Evolutionary conservation across 1,139 yeast species (phyloP), one percentile per base, ranked within the genome.

Genomic region (Candida albicans): DNA sequence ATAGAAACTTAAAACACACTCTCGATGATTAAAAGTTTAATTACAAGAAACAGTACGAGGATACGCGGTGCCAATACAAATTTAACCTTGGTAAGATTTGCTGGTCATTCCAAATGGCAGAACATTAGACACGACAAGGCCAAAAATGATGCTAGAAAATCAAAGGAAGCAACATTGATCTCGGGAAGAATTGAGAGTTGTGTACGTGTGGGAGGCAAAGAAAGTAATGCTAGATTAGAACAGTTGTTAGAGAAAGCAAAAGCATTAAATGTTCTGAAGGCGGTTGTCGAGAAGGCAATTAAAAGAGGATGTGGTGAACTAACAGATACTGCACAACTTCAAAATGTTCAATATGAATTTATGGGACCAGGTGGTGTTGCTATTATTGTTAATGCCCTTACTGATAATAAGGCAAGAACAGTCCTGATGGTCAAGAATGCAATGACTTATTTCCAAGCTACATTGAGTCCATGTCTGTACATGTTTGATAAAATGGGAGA

Each of bases 21-120:
- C 8, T 3, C 29, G 7, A 40, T 40, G 39, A 40, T 40, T 32
- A 26, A 30, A 37, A 30, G 29, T 10, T 9, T 33, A 15, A 8
- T 29, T 12, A n/a, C 22, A 5, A 35, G 37, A 30, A 30, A 29
- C 27, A 12, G 34, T 11, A 7, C 29, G 13, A 37, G 33, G 15
- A 37, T 37, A 24, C 39, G 29, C 8, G 12, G 18, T 28, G 3
- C 24, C 8, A 33, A 14, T 15, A 3, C 13, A 10, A 12, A 28
- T 22, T 37, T 30, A n/a, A 37, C 29, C 4, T 37, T 37, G 13
- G 37, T 48, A 6, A 43, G 53, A 4, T 43, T 51, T 7, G 81
- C 85, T 0, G 96, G 99, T 0, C 99, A 93, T 63, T 85, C 88
- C 35, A 93, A 91, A 65, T 93, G 99, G 99, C 88, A 95, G 36